Percentiles rank a stretch among this genome's conserved stretches.
These are phyloP conservation scores for Ophiostoma tasmaniense DNA, from an alignment of 2,329 filamentous ascomycete genomes.

Conservation along the genomic window DNA sequence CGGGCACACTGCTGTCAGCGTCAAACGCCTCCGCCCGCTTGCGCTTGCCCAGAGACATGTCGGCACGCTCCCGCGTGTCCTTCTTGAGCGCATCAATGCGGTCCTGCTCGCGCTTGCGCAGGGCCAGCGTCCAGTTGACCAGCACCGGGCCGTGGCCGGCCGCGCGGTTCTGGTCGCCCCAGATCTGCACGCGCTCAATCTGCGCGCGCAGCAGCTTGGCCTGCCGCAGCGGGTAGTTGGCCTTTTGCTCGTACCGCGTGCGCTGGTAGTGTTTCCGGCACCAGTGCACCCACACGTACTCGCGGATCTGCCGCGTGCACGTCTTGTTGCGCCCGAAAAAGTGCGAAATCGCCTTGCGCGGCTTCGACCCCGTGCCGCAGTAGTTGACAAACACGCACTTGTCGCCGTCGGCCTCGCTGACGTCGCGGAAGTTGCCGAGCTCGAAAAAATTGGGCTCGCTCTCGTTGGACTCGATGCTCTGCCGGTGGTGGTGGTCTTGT, in stretches of 20 bases:
- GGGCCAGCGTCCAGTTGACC: constrained; percentile 51
- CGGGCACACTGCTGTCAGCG: not conserved
- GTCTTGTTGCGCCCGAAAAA: constrained; percentile 77
- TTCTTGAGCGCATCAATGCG: constrained; percentile 39
- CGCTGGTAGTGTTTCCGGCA: constrained; percentile 81
- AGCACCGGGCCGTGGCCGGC: constrained; percentile 37
- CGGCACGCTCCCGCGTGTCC: not conserved
- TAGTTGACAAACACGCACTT: constrained; percentile 47
- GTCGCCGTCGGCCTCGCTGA: not conserved
- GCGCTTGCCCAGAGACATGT: not conserved
- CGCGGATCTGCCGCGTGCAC: constrained; percentile 62
- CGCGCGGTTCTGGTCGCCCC: constrained; percentile 46
- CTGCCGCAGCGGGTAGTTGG: constrained; percentile 53
- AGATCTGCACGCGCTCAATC: constrained; percentile 52
- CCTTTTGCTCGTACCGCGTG: constrained; percentile 57
- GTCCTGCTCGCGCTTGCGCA: constrained; percentile 57
- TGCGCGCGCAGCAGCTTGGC: constrained; percentile 56
- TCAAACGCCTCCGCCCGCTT: too few relatives aligned
- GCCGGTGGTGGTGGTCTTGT: not conserved
- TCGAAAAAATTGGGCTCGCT: not conserved
- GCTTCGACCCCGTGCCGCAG: constrained; percentile 52
- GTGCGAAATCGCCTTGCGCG: constrained; percentile 70
- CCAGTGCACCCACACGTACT: constrained; percentile 63
- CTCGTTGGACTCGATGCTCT: not conserved
- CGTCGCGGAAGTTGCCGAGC: not conserved